A percentile compares a stretch with the other conserved stretches of the same genome.
Conservation (phyloP, 306 rosid genomes). For the Prosopis cineraria region DNA sequence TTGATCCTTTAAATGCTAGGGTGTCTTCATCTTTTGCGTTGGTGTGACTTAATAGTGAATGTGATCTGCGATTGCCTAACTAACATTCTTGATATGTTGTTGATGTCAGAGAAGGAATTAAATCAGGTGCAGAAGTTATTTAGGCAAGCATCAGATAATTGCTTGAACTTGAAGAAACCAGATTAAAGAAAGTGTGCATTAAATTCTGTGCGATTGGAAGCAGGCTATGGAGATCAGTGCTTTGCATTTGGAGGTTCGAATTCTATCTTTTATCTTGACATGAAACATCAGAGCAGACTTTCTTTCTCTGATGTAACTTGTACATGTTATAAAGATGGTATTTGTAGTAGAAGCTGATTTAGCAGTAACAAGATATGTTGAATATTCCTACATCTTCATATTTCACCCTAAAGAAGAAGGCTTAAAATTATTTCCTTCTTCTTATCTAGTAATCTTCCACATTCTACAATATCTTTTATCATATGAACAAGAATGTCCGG, state of each 20-base stretch:
- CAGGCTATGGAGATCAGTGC: constrained; percentile 30
- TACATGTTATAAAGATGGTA: neutral
- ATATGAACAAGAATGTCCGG: neutral
- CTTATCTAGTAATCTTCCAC: too few relatives aligned
- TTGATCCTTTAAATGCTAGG: neutral
- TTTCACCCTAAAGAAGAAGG: neutral
- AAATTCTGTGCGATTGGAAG: constrained; percentile 13
- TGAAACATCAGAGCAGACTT: neutral
- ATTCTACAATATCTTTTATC: neutral
- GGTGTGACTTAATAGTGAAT: constrained; percentile 12
- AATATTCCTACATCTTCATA: neutral
- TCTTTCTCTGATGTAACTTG: neutral
- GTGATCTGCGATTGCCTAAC: neutral
- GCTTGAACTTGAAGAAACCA: constrained; percentile 88
- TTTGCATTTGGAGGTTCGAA: neutral
- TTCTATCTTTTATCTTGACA: constrained; percentile 5
- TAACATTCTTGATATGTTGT: constrained; percentile 30
- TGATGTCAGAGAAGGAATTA: constrained; percentile 72
- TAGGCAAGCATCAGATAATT: constrained; percentile 76
- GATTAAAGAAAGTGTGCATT: constrained; percentile 36
- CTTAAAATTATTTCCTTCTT: neutral
- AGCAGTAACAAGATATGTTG: neutral
- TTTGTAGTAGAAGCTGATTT: neutral
- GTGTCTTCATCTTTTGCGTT: neutral
- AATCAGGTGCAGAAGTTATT: constrained; percentile 73